Percentiles rank a stretch among this genome's conserved stretches.
These are phyloP conservation scores for Coleophoma crateriformis DNA, from an alignment of 2,329 filamentous ascomycete genomes.

Conservation along the genomic window DNA sequence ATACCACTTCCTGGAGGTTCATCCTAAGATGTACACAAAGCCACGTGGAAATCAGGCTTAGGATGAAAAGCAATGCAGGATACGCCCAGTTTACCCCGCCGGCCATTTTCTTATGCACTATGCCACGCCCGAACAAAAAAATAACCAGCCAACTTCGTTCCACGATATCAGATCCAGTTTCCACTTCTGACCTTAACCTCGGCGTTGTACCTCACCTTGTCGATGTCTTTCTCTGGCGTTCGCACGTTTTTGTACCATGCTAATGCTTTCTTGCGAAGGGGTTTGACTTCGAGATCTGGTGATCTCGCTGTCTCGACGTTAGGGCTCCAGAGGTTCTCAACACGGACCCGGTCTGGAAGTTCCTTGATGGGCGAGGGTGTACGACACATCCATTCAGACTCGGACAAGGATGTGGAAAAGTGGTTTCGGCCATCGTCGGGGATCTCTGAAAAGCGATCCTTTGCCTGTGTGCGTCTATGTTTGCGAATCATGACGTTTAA, in stretches of 20 bases:
- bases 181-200: slow-evolving; percentile 2
- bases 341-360: background rate
- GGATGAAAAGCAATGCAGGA: background rate
- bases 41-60: too few relatives aligned
- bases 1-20: too few relatives aligned
- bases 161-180: slow-evolving; percentile 9
- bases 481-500: background rate
- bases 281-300: background rate
- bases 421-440: too few relatives aligned
- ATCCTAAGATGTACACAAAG: too few relatives aligned
- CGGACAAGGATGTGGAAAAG: slow-evolving; percentile 11
- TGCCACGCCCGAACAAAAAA: too few relatives aligned
- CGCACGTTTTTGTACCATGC: slow-evolving; percentile 1
- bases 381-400: slow-evolving; percentile 21
- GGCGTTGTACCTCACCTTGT: background rate
- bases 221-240: background rate
- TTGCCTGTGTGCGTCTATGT: background rate
- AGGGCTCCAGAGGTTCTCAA: slow-evolving; percentile 4
- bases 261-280: background rate
- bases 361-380: slow-evolving; percentile 12
- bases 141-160: background rate
- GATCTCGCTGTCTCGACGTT: background rate
- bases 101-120: background rate
- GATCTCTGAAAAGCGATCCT: too few relatives aligned
- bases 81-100: background rate